Evolutionary conservation across 768 basidiomycete genomes (phyloP).

Genomic region (Mycena belliarum): DNA sequence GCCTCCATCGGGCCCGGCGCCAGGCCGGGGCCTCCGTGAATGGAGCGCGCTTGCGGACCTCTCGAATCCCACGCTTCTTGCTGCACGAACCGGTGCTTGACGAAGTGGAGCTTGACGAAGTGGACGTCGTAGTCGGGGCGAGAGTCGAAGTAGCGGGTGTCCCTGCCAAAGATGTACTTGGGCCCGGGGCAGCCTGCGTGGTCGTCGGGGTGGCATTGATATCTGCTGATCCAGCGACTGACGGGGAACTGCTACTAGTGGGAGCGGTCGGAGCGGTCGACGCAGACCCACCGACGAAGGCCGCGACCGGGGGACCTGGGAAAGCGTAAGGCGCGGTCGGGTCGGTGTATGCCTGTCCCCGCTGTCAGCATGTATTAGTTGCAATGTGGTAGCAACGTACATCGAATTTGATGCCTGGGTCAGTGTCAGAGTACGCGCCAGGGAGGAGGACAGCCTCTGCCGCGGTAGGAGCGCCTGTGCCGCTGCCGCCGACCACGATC

Average conservation of each 20-base stretch:
- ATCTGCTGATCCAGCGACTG: background rate
- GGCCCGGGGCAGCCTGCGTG: too few species aligned
- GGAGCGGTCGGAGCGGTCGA: too few species aligned
- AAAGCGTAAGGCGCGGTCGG: constrained; percentile 27
- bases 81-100: background rate
- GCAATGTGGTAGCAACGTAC: too few species aligned
- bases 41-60: too few species aligned
- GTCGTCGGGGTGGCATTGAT: too few species aligned
- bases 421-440: constrained; percentile 50
- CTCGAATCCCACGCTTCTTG: too few species aligned
- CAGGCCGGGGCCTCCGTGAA: background rate
- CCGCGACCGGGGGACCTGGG: background rate
- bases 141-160: background rate
- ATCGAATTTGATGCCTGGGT: too few species aligned
- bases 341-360: constrained; percentile 51
- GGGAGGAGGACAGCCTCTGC: constrained; percentile 47
- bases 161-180: too few species aligned
- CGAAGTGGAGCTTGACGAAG: background rate
- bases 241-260: background rate
- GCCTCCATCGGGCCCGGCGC: too few species aligned
- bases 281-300: background rate
- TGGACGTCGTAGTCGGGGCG: background rate
- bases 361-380: too few species aligned
- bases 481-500: constrained; percentile 41
- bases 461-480: constrained; percentile 33